Base-by-base conservation (phyloP, 352 stramenopile species). In the Paralagenidium karlingii region DNA sequence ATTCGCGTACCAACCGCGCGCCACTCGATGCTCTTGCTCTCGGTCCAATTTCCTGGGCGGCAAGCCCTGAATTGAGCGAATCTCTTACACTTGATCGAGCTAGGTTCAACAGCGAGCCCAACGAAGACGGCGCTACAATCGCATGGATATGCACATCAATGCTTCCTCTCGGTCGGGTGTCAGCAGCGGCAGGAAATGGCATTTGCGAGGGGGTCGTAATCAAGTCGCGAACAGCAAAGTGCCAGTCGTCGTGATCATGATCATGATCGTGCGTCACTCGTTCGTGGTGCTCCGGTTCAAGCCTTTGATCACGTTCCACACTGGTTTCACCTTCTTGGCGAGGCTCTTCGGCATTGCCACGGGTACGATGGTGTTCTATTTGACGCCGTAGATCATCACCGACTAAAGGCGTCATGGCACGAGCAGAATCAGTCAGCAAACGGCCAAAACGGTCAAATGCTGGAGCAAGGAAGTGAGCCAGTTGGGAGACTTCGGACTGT, bases 111-210 rank as follows among this genome's bases (percentile, higher is more conserved):
- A 88, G 55, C 2, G 68, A 82, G 5, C 68, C 71, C 2, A 87
- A 34, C 0, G 77, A 86, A 3, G 68, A 74, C 16, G 78, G 74
- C 8, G 78, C 65, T 6, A 92, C 67, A 33, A 92, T 88, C 2
- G 78, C 78, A 40, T 92, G 78, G 22, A 92, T 92, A 49, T 92
- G 78, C 2, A 92, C 76, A 45, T 92, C 78, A 30, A 92, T 87
- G 34, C 60, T 88, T 13, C 71, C 71, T 34, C 70, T 66, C 2
- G 49, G 47, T 24, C 34, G n/a, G 13, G 12, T 20, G 21, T 62
- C 49, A 0, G 53, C n/a, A n/a, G n/a, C n/a, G n/a, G n/a, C n/a
- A n/a, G n/a, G n/a, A n/a, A n/a, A n/a, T 24, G 5, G 81, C 68
- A 5, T 24, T 50, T 7, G 41, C 34, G 12, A 43, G 31, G 8